Evolutionary conservation across 306 rosid species (phyloP).

Genomic region (Biancaea sappan): DNA sequence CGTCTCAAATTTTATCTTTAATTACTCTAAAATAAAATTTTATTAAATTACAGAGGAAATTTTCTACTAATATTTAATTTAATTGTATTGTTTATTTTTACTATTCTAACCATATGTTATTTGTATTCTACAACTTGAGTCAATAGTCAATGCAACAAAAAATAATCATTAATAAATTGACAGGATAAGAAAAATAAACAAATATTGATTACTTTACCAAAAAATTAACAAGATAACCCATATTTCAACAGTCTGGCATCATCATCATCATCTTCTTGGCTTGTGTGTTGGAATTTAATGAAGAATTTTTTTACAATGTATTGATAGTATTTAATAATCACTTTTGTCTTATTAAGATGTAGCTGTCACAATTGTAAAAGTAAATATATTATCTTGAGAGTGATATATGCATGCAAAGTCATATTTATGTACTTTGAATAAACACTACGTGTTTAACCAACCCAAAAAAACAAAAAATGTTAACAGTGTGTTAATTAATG

Average conservation of each 20-base stretch:
- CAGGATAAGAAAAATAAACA: neutral
- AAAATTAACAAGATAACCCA: neutral
- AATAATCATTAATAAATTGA: neutral
- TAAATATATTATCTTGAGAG: neutral
- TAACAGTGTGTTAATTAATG: too few relatives aligned
- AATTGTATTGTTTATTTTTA: too few relatives aligned
- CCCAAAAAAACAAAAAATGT: too few relatives aligned
- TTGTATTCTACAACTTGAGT: neutral
- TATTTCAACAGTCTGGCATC: constrained; percentile 1
- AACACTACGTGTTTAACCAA: too few relatives aligned
- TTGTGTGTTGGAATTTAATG: neutral
- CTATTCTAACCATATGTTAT: neutral
- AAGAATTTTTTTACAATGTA: neutral
- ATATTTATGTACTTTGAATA: too few relatives aligned
- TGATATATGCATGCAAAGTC: neutral
- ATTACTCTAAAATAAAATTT: too few relatives aligned
- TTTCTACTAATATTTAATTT: too few relatives aligned
- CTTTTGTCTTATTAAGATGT: neutral
- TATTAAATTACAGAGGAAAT: too few relatives aligned
- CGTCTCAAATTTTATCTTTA: too few relatives aligned
- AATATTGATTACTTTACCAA: neutral
- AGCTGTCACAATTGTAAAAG: too few relatives aligned
- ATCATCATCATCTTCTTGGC: neutral
- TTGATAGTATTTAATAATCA: neutral
- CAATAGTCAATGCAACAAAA: neutral